A percentile compares a stretch with the other conserved stretches of the same genome.
phyloP scores from a whole-genome alignment of 2,329 filamentous ascomycete genomes.

The Trichoderma pleuroti region DNA sequence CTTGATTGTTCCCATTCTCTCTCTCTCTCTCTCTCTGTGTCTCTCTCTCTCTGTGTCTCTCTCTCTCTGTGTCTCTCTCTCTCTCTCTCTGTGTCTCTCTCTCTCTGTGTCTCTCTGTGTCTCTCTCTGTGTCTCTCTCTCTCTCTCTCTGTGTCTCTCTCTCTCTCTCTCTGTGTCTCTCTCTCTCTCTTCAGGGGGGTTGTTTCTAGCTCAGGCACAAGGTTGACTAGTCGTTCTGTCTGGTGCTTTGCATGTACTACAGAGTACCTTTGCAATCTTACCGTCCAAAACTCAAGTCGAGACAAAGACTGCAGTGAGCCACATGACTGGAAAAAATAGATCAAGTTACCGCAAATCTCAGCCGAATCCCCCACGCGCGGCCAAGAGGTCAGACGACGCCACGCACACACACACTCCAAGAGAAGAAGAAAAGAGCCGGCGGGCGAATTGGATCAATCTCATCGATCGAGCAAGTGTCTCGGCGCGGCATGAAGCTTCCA shows the following conservation, averaged over 20 bases:
- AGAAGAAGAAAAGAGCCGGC: not conserved
- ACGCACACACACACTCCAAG: not conserved
- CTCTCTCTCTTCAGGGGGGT: not conserved
- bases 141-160: not conserved
- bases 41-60: not conserved
- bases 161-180: not conserved
- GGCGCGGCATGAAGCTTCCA: not conserved
- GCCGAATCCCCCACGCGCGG: not conserved
- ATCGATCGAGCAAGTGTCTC: not conserved
- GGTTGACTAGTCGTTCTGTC: not conserved
- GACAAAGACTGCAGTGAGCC: not conserved
- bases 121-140: not conserved
- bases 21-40: not conserved
- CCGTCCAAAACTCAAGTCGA: not conserved
- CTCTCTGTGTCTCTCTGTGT: not conserved
- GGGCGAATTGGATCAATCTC: not conserved
- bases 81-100: not conserved
- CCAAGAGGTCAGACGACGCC: not conserved
- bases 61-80: not conserved
- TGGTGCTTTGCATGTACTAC: not conserved
- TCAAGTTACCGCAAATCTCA: not conserved
- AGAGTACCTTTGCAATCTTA: not conserved
- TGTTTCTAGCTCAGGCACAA: not conserved
- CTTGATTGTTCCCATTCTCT: not conserved
- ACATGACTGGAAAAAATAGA: slow-evolving; percentile 6